phyloP scores from a whole-genome alignment of 2,329 filamentous ascomycete genomes.

The Plenodomus lindquistii region DNA sequence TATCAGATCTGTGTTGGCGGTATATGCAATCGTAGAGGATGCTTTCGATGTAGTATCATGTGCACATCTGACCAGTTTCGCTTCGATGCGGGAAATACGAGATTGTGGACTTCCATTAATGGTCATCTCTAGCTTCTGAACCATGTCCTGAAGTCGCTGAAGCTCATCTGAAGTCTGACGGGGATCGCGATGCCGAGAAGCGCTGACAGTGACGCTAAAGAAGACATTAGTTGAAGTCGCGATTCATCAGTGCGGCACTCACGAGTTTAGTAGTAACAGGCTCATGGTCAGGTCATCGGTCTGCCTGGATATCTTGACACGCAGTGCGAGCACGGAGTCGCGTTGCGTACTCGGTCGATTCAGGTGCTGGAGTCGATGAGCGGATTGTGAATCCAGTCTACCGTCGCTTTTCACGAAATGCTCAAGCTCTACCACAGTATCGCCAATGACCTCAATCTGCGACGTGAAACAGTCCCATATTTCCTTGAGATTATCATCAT shows the following conservation, averaged over 20 bases:
- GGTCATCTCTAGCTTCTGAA: conserved; percentile 14
- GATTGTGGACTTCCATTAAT: conserved; percentile 7
- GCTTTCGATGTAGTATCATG: conserved; percentile 13
- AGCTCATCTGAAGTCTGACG: conserved; percentile 5
- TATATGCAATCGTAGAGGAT: background rate
- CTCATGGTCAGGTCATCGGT: conserved; percentile 17
- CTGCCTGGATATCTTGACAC: conserved; percentile 13
- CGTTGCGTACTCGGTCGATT: background rate
- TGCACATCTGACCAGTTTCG: conserved; percentile 14
- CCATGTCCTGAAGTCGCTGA: conserved; percentile 9
- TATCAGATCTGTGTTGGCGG: conserved; percentile 1
- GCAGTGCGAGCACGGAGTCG: background rate
- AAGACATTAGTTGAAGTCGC: conserved; percentile 6
- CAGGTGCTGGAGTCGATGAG: conserved; percentile 9
- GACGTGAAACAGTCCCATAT: conserved; percentile 18
- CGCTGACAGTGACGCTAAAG: conserved; percentile 5
- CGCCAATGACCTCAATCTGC: conserved; percentile 15
- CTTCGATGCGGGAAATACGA: conserved; percentile 12
- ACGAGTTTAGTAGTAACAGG: conserved; percentile 19
- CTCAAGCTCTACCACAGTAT: conserved; percentile 15
- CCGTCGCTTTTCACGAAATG: conserved; percentile 13
- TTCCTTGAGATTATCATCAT: conserved; percentile 4
- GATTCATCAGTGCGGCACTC: conserved; percentile 3
- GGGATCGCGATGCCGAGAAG: conserved; percentile 6
- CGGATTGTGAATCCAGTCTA: conserved; percentile 4